Evolutionary conservation across 2,329 filamentous ascomycete species (phyloP), one percentile per base, ranked within the genome.

Genomic region (Alternaria arborescens): DNA sequence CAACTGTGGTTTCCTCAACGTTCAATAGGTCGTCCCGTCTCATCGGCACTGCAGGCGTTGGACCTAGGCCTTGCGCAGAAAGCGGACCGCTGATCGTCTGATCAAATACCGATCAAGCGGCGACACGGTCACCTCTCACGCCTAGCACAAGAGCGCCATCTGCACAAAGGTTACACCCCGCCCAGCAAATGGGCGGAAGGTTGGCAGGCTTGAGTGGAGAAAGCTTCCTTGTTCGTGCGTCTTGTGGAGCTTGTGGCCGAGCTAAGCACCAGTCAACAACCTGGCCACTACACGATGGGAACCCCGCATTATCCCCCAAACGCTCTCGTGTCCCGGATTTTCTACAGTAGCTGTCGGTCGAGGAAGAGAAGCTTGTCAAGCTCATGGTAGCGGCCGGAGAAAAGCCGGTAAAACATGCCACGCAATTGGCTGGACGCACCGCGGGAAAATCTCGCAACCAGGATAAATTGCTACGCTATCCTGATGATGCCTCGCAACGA

Each of bases 201-300:
- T 60, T 65, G 42, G 53, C 53, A 57, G 46, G 61, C 64, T 68
- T 68, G 48, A 53, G 58, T 58, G 61, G 61, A 55, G 60, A 67
- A 66, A 68, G 64, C 64, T 63, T 68, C 61, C 61, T 62, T 65
- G 65, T 22, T 32, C 22, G 30, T 59, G 52, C 48, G 30, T 47
- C 47, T 52, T 50, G 55, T 57, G 56, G 64, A 58, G 64, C 62
- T 67, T 65, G 59, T 60, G 20, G 52, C 48, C 50, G 64, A 51
- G 18, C 48, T 24, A 53, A 40, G 32, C 30, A 41, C 60, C 36
- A 61, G 53, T 63, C 36, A 58, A 41, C 20, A 52, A 41, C 38
- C 44, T 48, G 42, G 38, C 24, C 38, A 44, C 44, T 16, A 43
- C 32, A 34, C 30, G 44, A 24, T 34, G 40, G 55, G 36, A 38